Evolutionary conservation across 805 yeast species (phyloP), one percentile per base, ranked within the genome.

Genomic region (Candida koratica): DNA sequence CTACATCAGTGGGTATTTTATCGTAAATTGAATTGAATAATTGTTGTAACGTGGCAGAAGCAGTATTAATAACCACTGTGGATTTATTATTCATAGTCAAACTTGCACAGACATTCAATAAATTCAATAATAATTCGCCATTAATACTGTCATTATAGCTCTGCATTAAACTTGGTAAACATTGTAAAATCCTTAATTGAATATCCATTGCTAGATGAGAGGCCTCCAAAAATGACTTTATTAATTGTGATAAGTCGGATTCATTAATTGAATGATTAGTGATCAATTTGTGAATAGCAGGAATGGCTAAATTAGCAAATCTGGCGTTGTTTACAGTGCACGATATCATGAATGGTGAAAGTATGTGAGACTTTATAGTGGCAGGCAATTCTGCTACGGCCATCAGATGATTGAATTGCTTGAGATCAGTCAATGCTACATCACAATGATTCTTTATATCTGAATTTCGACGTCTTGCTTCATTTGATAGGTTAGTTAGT

Each of bases 21-120:
- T 90, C 97, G 56, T 83, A 90, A 0, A 88, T 73, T 19, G 83
- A 76, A 24, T 83, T 77, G 29, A 88, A 71, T 28, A 93, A 61
- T 55, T 93, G 97, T 44, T 88, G 94, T 30, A 88, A 71, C 3
- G 97, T 87, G 2, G 97, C 98, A 33, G 86, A 79, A 0, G 97
- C 96, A 0, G 97, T 85, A 49, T 88, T 89, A 10, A 77, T 71
- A 4, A 93, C 95, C 47, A 85, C 84, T 0, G 83, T 76, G 4
- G 80, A 73, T 47, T 84, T 82, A 42, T 77, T 82, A 10, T 78
- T 71, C 10, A 77, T 63, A 38, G 85, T 88, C 33, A 93, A 67
- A 22, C 77, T 71, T 0, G 93, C 73, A 52, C 95, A 85, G 2
- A 90, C 77, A 15, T 67, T 62, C 14, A 90, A 60, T 9, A 86